Percentiles rank a stretch among this genome's conserved stretches.
Evolutionary conservation across 2,329 filamentous ascomycete species (phyloP).

Genomic region (Escovopsis sp.): DNA sequence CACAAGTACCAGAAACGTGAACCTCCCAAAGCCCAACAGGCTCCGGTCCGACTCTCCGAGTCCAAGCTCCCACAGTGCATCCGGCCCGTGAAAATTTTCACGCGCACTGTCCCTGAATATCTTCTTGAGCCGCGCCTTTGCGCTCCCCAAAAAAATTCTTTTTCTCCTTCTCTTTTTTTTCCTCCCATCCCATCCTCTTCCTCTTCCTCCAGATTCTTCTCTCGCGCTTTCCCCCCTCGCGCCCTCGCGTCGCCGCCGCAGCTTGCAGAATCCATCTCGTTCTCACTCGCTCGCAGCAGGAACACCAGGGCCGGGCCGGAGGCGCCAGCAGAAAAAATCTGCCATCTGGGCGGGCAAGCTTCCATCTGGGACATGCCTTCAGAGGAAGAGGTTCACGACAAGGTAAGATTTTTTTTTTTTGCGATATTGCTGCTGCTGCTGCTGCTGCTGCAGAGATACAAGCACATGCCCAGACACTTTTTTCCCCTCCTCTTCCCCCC

Average conservation of each 20-base stretch:
- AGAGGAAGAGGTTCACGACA: neutral
- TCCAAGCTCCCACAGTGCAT: slow-evolving; percentile 14
- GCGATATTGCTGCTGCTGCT: neutral
- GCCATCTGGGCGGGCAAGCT: neutral
- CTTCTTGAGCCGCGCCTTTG: slow-evolving; percentile 12
- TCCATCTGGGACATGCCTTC: neutral
- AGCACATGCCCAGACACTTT: slow-evolving; percentile 9
- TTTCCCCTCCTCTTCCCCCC: slow-evolving; percentile 8
- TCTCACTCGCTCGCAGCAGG: neutral
- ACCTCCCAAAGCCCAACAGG: no score
- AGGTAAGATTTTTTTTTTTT: neutral
- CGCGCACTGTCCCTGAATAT: slow-evolving; percentile 20
- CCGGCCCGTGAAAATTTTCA: slow-evolving; percentile 14
- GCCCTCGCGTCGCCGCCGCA: no score
- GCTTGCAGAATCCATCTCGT: no score
- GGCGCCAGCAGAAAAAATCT: neutral
- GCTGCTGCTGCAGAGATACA: neutral
- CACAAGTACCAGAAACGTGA: no score
- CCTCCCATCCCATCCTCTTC: neutral
- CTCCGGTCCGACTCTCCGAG: no score
- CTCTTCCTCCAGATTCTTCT: neutral
- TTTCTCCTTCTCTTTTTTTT: neutral
- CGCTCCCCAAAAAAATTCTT: neutral
- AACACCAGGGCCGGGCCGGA: neutral
- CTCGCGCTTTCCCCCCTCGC: neutral